Conservation (phyloP, 768 basidiomycete species). For the Tulasnella sp. region DNA sequence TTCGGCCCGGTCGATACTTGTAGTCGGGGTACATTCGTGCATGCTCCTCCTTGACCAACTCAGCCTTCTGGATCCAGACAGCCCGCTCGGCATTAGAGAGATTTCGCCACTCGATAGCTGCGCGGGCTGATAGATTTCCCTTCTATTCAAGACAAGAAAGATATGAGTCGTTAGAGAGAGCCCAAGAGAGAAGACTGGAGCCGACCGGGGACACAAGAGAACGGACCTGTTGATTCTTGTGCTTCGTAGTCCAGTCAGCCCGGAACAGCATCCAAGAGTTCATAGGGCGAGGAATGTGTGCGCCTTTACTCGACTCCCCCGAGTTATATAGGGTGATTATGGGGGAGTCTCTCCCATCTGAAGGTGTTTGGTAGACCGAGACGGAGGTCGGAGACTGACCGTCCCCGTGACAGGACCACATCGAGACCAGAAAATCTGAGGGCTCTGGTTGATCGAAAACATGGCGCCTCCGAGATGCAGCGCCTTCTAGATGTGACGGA, state of each 20-base stretch:
- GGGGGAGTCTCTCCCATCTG: neutral
- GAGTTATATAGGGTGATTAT: neutral
- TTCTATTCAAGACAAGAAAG: neutral
- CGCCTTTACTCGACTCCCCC: neutral
- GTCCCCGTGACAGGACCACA: neutral
- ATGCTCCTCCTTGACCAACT: constrained; percentile 22
- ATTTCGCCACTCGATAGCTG: neutral
- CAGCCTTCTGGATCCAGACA: constrained; percentile 1
- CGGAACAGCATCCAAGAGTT: constrained; percentile 26
- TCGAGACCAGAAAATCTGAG: neutral
- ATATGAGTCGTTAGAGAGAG: neutral
- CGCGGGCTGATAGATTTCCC: constrained; percentile 6
- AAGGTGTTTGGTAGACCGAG: neutral
- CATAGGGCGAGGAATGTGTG: constrained; percentile 5
- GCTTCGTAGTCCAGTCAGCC: neutral
- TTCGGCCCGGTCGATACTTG: constrained; percentile 18
- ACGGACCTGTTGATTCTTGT: neutral
- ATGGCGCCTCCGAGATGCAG: neutral
- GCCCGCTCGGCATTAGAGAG: neutral
- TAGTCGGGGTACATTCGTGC: constrained; percentile 3
- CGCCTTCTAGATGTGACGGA: neutral
- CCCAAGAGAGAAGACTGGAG: no score
- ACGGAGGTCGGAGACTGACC: neutral
- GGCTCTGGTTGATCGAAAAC: neutral
- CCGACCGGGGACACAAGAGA: no score